Base-by-base conservation (phyloP, 371 early-diverging fungal genomes). In the Umbelopsis sp. region DNA sequence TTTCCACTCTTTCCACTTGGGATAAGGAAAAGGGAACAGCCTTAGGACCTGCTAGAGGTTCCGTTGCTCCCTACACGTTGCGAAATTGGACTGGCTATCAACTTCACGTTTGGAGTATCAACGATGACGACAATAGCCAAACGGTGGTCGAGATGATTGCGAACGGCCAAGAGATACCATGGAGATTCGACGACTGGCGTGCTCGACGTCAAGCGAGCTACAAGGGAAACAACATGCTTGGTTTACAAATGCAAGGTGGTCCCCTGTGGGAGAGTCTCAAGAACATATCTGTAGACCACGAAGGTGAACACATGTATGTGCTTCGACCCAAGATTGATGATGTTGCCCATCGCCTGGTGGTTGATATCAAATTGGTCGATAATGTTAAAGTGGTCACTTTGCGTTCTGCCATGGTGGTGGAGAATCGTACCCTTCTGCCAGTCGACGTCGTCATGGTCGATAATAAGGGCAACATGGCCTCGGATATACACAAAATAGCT, bases 141-240 rank as follows among this genome's bases (percentile, higher is more conserved):
- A 80, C 84, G 0, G 51, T 81, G 18, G 77, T 89, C 11, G 76
- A 81, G 11, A 65, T 76, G 37, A 67, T 93, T 3, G 66, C 75
- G 22, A 81, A 91, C 65, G 86, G 88, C 16, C 76, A 83, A 35
- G 88, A 88, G 10, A 72, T 87, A 9, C 84, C 90, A 5, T 95
- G 93, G 94, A 86, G 87, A 0, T 95, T 95, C 53, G 89, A 93
- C 20, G 92, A 95, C 73, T 95, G 94, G 94, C 45, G 45, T n/a
- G 18, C 44, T 63, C 53, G 45, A 14, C 51, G 45, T n/a, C 46
- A 70, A 72, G 70, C 65, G 14, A 71, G 65, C 25, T 73, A 71
- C 18, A 35, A 80, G 32, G 74, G 79, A 57, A 73, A 80, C 78
- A 90, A 92, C 67, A 73, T 83, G 51, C 68, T 95, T 20, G 93